Evolutionary conservation across 2,329 filamentous ascomycete species (phyloP), one percentile per base, ranked within the genome.

Genomic region (Sporothrix phasma): DNA sequence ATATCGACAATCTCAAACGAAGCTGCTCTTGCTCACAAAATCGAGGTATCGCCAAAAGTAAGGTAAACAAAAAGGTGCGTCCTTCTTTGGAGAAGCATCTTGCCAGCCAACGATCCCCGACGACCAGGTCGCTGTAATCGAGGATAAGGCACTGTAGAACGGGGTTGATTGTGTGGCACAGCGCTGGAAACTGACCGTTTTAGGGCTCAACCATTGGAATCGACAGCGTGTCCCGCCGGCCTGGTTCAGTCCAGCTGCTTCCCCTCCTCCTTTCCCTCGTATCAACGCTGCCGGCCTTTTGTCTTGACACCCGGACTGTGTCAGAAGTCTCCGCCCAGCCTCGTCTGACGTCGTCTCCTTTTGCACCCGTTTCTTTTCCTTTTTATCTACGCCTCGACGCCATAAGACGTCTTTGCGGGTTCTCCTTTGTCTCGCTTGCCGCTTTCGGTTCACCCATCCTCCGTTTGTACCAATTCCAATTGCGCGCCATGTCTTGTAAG

Each of bases 251-350:
- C 47, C 13, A 24, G 34, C 17, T n/a, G 11, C 10, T 2, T 31
- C 19, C 31, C 19, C 31, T 24, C 19, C 10, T 15, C 3, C 17
- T 5, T 15, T 13, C 39, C 37, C n/a, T 43, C 24, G 53, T 26
- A 19, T 56, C 51, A 41, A 15, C n/a, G n/a, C n/a, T 39, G 34
- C 7, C 22, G 2, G 19, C 34, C 39, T 46, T 45, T 26, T 39
- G 39, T 13, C 61, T 17, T 51, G 60, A 53, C 15, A 62, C 46
- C 60, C 19, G 34, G 58, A 61, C 37, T 43, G 60, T 62, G 60
- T 62, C 60, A 51, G 60, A 62, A 37, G 11, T 29, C 34, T 31
- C 39, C 60, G 46, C 45, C 49, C 45, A 62, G 45, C 26, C 43
- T 51, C 45, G 41, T 49, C 31, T 43, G 46, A 53, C 22, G 60